phyloP scores from a whole-genome alignment of 139 green algal species.

The Picochlorum costavermella region DNA sequence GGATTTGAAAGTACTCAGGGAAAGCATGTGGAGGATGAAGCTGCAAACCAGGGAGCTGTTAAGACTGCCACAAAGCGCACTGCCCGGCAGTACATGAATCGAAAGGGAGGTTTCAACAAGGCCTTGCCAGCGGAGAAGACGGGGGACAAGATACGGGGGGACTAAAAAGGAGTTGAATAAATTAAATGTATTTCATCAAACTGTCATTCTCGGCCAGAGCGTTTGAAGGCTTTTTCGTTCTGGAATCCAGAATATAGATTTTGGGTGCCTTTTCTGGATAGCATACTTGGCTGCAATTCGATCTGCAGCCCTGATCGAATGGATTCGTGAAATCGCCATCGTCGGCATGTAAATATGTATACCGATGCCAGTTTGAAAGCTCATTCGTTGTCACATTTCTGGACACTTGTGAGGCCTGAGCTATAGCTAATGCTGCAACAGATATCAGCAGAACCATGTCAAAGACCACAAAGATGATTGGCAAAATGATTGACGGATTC shows the following conservation, averaged over 20 bases:
- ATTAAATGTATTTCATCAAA: neutral
- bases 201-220: neutral
- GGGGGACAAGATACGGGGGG: conserved; percentile 50
- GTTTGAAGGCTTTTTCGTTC: neutral
- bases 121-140: conserved; percentile 69
- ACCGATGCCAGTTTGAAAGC: conserved; percentile 86
- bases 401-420: conserved; percentile 64
- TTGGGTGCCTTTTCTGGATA: conserved; percentile 6
- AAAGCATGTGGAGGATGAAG: conserved; percentile 66
- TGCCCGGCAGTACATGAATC: conserved; percentile 91
- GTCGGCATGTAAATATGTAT: conserved; percentile 68
- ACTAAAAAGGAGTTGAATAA: conserved; percentile 27
- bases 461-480: conserved; percentile 66
- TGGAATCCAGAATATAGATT: neutral
- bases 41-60: conserved; percentile 51
- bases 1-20: conserved; percentile 72
- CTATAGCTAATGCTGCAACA: conserved; percentile 67
- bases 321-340: conserved; percentile 77
- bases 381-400: conserved; percentile 97
- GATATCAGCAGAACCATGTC: conserved; percentile 72
- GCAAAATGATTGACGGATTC: conserved; percentile 2
- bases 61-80: conserved; percentile 60
- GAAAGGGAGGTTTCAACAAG: conserved; percentile 83
- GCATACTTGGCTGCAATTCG: conserved; percentile 50
- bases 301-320: conserved; percentile 65